Percentiles rank a stretch among this genome's conserved stretches.
Evolutionary conservation across 495 filamentous ascomycete species (phyloP).

Genomic region (Elaphomyces granulatus): DNA sequence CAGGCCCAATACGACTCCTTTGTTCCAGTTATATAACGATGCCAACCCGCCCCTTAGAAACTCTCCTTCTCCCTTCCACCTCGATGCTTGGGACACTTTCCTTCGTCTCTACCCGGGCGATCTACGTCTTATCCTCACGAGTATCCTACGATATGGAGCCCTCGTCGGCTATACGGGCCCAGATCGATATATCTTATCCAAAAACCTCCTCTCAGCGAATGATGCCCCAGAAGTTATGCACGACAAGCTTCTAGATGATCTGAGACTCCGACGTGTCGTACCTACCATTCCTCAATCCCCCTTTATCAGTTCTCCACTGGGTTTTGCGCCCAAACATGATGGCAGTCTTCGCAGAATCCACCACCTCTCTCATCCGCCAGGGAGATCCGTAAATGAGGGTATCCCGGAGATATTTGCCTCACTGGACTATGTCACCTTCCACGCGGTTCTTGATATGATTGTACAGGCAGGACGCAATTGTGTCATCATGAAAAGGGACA

Average conservation of each 20-base stretch:
- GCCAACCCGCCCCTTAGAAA: too few species aligned
- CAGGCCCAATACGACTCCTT: too few species aligned
- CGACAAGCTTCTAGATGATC: neutral
- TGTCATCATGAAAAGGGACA: neutral
- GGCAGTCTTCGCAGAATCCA: neutral
- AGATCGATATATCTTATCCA: neutral
- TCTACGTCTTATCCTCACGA: neutral
- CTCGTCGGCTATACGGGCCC: neutral
- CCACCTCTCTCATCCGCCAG: neutral
- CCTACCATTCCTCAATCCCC: neutral
- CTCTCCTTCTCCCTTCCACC: too few species aligned
- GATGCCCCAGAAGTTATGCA: neutral
- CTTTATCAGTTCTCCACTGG: neutral
- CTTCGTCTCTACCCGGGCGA: neutral
- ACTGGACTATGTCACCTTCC: neutral
- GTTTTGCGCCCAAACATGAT: neutral
- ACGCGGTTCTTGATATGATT: neutral
- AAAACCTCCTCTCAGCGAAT: neutral
- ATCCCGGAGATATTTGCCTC: neutral
- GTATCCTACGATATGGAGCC: neutral
- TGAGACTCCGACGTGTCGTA: neutral
- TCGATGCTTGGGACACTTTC: neutral
- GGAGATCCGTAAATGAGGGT: neutral
- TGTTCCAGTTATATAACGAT: too few species aligned
- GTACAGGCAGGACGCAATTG: neutral